A percentile compares a stretch with the other conserved stretches of the same genome.
Evolutionary conservation across 2,329 filamentous ascomycete genomes (phyloP).

Genomic region (Pseudopyricularia cyperi): DNA sequence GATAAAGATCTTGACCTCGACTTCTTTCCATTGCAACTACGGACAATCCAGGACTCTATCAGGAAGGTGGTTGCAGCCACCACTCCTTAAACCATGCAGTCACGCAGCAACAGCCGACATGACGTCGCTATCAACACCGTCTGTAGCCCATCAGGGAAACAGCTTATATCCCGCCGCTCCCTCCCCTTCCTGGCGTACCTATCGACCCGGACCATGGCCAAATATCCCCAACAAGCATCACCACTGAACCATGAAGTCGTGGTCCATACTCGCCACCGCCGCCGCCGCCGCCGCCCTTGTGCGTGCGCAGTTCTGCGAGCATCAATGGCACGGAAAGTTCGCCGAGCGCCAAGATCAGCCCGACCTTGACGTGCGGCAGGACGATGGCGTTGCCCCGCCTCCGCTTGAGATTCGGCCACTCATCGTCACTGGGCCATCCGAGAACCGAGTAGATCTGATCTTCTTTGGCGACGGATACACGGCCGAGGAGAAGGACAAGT

Average conservation of each 20-base stretch:
- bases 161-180: too few species aligned
- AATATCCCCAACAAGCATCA: too few species aligned
- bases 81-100: too few species aligned
- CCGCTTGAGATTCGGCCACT: neutral
- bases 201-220: too few species aligned
- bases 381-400: neutral
- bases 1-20: too few species aligned
- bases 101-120: too few species aligned
- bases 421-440: neutral
- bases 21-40: too few species aligned
- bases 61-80: too few species aligned
- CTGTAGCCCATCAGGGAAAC: too few species aligned
- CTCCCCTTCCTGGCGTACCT: too few species aligned
- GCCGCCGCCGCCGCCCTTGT: neutral
- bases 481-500: neutral
- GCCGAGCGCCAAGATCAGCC: neutral
- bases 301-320: neutral
- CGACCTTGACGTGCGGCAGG: neutral
- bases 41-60: too few species aligned
- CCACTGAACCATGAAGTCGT: neutral
- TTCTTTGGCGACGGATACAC: neutral
- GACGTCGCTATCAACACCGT: too few species aligned
- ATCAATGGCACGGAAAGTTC: neutral
- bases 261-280: neutral
- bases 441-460: neutral